These are phyloP conservation scores for Hanseniaspora sp. DNA, from an alignment of 1,139 yeast genomes.

Conservation along the genomic window DNA sequence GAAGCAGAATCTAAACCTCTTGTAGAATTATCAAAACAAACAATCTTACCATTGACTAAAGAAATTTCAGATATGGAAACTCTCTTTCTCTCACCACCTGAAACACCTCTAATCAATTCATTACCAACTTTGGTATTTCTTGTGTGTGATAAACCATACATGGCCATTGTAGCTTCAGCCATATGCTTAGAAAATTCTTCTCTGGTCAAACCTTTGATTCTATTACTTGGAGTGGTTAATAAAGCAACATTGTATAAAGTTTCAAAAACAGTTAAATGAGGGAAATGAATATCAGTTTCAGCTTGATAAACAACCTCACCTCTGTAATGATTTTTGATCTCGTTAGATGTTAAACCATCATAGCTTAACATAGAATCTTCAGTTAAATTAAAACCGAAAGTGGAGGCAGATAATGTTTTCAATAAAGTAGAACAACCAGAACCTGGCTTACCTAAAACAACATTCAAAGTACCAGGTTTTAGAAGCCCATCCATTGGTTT, in stretches of 20 bases:
- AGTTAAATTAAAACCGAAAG: constrained; percentile 58
- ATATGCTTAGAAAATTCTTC: constrained; percentile 31
- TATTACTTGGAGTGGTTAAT: constrained; percentile 30
- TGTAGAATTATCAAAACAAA: constrained; percentile 68
- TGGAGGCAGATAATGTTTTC: constrained; percentile 57
- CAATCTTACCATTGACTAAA: constrained; percentile 50
- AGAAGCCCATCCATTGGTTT: constrained; percentile 58
- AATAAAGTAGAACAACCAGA: constrained; percentile 74
- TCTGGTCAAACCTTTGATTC: constrained; percentile 31
- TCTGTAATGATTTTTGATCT: constrained; percentile 38
- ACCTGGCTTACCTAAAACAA: constrained; percentile 75
- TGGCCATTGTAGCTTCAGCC: constrained; percentile 34
- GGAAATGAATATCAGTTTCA: constrained; percentile 40
- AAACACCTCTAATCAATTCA: constrained; percentile 35
- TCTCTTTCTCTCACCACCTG: constrained; percentile 38
- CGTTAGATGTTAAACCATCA: constrained; percentile 37
- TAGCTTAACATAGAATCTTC: constrained; percentile 31
- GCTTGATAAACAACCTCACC: constrained; percentile 48
- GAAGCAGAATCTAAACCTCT: constrained; percentile 69
- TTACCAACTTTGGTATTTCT: constrained; percentile 36
- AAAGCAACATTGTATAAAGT: constrained; percentile 30
- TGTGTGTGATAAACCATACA: constrained; percentile 37
- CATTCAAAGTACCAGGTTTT: constrained; percentile 61
- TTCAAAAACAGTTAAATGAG: constrained; percentile 38
- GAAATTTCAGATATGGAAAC: constrained; percentile 59